Evolutionary conservation across 306 rosid genomes (phyloP).

Genomic region (Quercus cerris): DNA sequence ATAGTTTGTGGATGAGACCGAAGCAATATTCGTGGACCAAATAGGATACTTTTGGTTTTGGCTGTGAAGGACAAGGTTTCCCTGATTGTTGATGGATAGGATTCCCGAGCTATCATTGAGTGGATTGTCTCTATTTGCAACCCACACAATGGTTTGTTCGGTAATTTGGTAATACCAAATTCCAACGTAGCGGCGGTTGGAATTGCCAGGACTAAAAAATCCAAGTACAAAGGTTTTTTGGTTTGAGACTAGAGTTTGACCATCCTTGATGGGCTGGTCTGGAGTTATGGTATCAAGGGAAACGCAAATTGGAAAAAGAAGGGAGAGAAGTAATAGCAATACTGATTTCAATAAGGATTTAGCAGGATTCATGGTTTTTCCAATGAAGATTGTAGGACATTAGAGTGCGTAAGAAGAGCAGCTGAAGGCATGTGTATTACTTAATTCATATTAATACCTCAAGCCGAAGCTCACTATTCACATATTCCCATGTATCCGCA

Average conservation of each 20-base stretch:
- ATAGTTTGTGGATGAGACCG: background rate
- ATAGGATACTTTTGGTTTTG: slow-evolving; percentile 13
- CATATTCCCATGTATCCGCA: no score
- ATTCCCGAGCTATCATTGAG: slow-evolving; percentile 32
- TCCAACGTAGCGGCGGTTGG: slow-evolving; percentile 36
- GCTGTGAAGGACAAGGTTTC: slow-evolving; percentile 25
- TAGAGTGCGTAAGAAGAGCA: no score
- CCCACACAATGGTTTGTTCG: slow-evolving; percentile 31
- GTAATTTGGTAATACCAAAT: slow-evolving; percentile 28
- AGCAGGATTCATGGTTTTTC: background rate
- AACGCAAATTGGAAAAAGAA: background rate
- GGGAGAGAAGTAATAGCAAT: background rate
- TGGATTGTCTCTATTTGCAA: slow-evolving; percentile 41
- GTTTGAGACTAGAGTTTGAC: slow-evolving; percentile 19
- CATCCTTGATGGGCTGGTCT: background rate
- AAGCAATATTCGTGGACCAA: background rate
- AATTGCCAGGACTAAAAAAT: slow-evolving; percentile 44
- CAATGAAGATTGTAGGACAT: no score
- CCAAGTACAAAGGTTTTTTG: slow-evolving; percentile 40
- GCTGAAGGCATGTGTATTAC: no score
- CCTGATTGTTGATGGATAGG: slow-evolving; percentile 24
- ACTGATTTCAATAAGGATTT: background rate
- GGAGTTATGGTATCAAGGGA: background rate
- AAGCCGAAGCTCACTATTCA: no score
- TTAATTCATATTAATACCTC: no score